phyloP scores from a whole-genome alignment of 2,329 filamentous ascomycete genomes.

The Fusarium sororula region DNA sequence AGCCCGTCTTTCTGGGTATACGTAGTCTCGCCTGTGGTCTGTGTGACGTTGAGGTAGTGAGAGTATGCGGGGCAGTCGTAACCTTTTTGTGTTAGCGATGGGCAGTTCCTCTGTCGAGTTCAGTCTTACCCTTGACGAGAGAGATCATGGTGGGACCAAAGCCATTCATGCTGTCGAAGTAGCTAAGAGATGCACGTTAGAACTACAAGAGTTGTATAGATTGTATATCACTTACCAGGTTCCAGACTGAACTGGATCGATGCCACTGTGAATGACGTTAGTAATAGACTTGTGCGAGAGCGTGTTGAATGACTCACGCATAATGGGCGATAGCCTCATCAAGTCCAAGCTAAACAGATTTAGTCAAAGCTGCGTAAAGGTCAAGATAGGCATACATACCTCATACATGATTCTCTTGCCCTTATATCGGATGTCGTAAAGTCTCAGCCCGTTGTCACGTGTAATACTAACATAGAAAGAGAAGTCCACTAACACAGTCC shows the following conservation, averaged over 20 bases:
- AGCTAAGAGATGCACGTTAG: neutral
- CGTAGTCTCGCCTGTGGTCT: neutral
- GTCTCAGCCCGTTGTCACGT: neutral
- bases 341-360: neutral
- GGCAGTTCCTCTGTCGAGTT: fast-evolving
- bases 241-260: neutral
- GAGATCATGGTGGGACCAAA: neutral
- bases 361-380: fast-evolving
- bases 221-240: neutral
- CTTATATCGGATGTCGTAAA: neutral
- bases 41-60: neutral
- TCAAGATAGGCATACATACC: fast-evolving
- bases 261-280: neutral
- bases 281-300: fast-evolving
- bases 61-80: conserved; percentile 1
- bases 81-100: neutral
- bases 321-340: conserved; percentile 4
- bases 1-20: neutral
- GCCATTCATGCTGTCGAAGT: conserved; percentile 2
- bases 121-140: neutral
- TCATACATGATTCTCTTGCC: neutral
- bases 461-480: neutral
- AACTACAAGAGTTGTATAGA: fast-evolving
- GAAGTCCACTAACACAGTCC: neutral
- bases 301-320: neutral